Percentiles rank a stretch among this genome's conserved stretches.
phyloP scores from a whole-genome alignment of 768 basidiomycete genomes.

The Lactifluus hygrophoroides region DNA sequence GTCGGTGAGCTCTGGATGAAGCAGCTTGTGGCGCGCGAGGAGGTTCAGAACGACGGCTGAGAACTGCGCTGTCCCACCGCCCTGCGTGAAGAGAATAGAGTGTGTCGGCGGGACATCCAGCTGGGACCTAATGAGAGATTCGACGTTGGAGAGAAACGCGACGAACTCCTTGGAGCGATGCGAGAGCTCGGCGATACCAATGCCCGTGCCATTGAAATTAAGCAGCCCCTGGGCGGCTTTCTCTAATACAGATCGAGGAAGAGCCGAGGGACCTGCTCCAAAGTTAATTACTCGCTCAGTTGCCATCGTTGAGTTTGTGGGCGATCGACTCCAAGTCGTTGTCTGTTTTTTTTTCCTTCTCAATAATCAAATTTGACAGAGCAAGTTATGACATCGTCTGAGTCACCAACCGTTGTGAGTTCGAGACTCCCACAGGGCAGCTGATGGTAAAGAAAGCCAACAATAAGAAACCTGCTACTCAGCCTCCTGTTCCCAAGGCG shows the following conservation, averaged over 20 bases:
- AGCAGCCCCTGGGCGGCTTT: conserved; percentile 80
- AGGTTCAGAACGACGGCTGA: conserved; percentile 89
- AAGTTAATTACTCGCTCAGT: conserved; percentile 70
- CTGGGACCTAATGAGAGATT: conserved; percentile 61
- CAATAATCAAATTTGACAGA: neutral
- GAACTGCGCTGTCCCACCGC: conserved; percentile 89
- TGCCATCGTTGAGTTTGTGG: conserved; percentile 26
- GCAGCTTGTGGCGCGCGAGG: conserved; percentile 73
- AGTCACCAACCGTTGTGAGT: neutral
- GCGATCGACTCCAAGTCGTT: neutral
- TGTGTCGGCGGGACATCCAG: conserved; percentile 80
- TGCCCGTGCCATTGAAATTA: conserved; percentile 85
- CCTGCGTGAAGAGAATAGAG: conserved; percentile 85
- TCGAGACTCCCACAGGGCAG: neutral
- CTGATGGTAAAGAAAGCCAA: conserved; percentile 7
- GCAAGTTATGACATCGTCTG: neutral
- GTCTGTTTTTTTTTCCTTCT: neutral
- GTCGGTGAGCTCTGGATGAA: conserved; percentile 49
- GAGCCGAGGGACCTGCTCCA: conserved; percentile 87
- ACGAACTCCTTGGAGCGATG: conserved; percentile 90
- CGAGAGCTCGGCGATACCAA: conserved; percentile 93
- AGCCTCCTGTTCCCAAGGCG: neutral
- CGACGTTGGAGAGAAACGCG: conserved; percentile 52
- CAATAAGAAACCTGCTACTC: neutral
- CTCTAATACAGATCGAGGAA: conserved; percentile 79